Base-by-base conservation (phyloP, 108 stramenopile species). In the Phaeodactylum tricornutum region DNA sequence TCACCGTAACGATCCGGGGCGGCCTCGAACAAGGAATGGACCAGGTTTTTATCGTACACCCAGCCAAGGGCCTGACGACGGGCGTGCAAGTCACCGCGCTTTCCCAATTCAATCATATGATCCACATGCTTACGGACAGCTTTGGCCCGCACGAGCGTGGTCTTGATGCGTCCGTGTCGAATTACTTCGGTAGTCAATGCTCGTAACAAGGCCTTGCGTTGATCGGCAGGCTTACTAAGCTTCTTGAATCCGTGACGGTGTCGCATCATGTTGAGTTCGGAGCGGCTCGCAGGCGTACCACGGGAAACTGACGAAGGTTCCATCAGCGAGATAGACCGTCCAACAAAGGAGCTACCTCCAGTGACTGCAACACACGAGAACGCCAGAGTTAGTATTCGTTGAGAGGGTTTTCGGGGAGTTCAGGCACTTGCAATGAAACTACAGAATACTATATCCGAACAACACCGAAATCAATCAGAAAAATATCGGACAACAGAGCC, bases 111-210 rank as follows among this genome's bases (percentile, higher is more conserved):
- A 66, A 97, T 94, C 93, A 95, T 94, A 58, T 97, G 84, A 67
- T 97, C 96, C 22, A 97, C 94, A 58, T 87, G 83, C 66, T 94
- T 95, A 40, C 93, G 84, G 25, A 91, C 87, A 45, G 86, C 88
- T 56, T 73, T 84, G 57, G 96, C 96, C 24, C 96, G 84, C 19
- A 79, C 75, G 41, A 86, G 61, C 31, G 94, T 97, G 49, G 96
- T 97, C 71, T 85, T 89, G 76, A 97, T 93, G 50, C 94, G 89
- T 21, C 96, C 96, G 79, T 97, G 96, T 39, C 96, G 82, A 67
- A 95, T 94, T 50, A 81, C 71, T 79, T 97, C 94, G 34, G 96
- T 97, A 28, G 96, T 97, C 5, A 95, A 75, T 41, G 85, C 67
- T 28, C 96, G 89, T 17, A 96, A 69, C n/a, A 97, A 63, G 14